Evolutionary conservation across 1,139 yeast species (phyloP), one percentile per base, ranked within the genome.

Genomic region (Pichia terricola): DNA sequence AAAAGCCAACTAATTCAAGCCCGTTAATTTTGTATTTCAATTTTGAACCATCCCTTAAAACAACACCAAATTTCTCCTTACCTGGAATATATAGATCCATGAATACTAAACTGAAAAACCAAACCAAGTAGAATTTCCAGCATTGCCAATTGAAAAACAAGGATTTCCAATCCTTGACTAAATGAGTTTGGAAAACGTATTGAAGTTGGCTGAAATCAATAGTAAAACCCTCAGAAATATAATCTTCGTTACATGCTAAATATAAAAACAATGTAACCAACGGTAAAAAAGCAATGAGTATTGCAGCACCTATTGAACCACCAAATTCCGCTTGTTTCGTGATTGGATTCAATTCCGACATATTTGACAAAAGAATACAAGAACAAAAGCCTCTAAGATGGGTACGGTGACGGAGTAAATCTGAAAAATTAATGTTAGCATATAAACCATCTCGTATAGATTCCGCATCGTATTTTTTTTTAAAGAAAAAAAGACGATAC

Each of bases 21-120:
- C 98, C 98, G 59, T 91, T 91, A 66, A 91, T 84, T 57, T 81
- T 81, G 66, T 91, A 91, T 32, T 61, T 60, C 49, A 94, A 70
- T 43, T 63, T 61, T 2, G 85, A 71, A 2, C 91, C 94, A 58
- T 88, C 95, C 54, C 96, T 72, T 49, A 91, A 67, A 41, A 62
- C 63, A 3, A 81, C 76, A 27, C 99, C 99, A 37, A 73, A 58
- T 52, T 78, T 69, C 32, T 62, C 59, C 39, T 69, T 72, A 0
- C 98, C 97, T 1, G 97, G 97, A 31, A 87, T 65, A 8, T 80
- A 54, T 16, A 73, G 59, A 60, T 87, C 96, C 38, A 86, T 64
- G 0, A 73, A 43, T 5, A 77, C 81, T 48, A 91, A 69, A 0
- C 70, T 70, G 44, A 70, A 69, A 58, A 87, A 82, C 97, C 98